phyloP scores from a whole-genome alignment of 805 yeast species.

The Candida maesae region DNA sequence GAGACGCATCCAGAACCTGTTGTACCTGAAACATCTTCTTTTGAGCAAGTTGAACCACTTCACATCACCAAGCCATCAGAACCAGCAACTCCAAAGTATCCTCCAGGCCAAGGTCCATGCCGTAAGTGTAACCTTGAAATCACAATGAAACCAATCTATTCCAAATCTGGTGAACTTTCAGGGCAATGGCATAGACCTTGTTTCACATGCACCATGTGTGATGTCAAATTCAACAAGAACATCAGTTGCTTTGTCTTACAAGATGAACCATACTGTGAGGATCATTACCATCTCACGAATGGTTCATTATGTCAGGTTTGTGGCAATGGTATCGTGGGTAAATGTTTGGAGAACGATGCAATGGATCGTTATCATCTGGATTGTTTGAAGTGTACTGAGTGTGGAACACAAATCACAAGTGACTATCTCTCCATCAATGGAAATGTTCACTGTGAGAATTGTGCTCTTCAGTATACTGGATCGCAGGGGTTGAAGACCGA shows the following conservation, averaged over 20 bases:
- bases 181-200: constrained; percentile 96
- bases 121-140: constrained; percentile 64
- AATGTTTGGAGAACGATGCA: constrained; percentile 76
- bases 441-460: constrained; percentile 47
- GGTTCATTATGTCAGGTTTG: constrained; percentile 73
- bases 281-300: constrained; percentile 72
- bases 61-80: background rate
- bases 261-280: constrained; percentile 79
- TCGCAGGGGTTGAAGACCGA: background rate
- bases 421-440: constrained; percentile 56
- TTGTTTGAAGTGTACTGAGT: constrained; percentile 68
- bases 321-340: constrained; percentile 78
- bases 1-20: too few relatives aligned
- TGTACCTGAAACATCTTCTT: too few relatives aligned
- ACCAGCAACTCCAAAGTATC: constrained; percentile 23
- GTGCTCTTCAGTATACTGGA: constrained; percentile 16
- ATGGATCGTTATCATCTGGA: constrained; percentile 68
- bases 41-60: background rate
- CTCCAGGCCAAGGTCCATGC: constrained; percentile 78
- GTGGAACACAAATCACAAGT: constrained; percentile 44
- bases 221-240: constrained; percentile 50
- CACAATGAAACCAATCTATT: constrained; percentile 63
- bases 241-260: constrained; percentile 70
- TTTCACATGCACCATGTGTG: constrained; percentile 71
- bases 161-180: constrained; percentile 74